A percentile compares a stretch with the other conserved stretches of the same genome.
phyloP scores from a whole-genome alignment of 164 flowering plant species.

The Liriodendron chinense region DNA sequence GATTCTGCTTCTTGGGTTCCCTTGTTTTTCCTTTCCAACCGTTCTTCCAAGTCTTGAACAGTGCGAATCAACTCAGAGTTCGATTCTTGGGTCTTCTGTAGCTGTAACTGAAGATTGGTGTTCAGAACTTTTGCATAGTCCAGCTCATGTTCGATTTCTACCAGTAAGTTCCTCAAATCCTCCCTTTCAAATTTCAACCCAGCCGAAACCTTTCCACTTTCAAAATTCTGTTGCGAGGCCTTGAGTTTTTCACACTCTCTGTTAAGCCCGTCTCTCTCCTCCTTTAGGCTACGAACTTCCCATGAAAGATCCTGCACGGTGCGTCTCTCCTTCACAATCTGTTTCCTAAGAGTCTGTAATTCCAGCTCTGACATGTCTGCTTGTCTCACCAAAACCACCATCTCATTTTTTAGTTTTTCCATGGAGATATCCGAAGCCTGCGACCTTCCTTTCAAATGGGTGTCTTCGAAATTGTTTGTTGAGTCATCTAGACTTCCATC shows the following conservation, averaged over 20 bases:
- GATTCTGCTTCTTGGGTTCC: slow-evolving; percentile 24
- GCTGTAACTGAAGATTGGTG: slow-evolving; percentile 68
- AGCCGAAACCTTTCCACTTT: slow-evolving; percentile 32
- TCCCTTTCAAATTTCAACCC: slow-evolving; percentile 40
- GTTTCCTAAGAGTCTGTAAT: slow-evolving; percentile 83
- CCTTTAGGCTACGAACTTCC: slow-evolving; percentile 63
- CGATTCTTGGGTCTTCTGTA: slow-evolving; percentile 90
- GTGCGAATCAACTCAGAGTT: slow-evolving; percentile 82
- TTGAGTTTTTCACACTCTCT: slow-evolving; percentile 63
- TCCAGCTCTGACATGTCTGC: slow-evolving; percentile 76
- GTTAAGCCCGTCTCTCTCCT: slow-evolving; percentile 67
- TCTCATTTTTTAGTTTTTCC: slow-evolving; percentile 60
- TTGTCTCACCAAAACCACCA: slow-evolving; percentile 59
- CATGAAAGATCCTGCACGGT: slow-evolving; percentile 69
- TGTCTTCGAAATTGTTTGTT: slow-evolving; percentile 30
- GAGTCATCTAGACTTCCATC: slow-evolving; percentile 51
- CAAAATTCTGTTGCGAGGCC: slow-evolving; percentile 31
- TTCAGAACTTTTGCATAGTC: slow-evolving; percentile 71
- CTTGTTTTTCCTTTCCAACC: slow-evolving; percentile 58
- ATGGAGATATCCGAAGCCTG: slow-evolving; percentile 42
- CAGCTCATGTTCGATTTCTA: slow-evolving; percentile 79
- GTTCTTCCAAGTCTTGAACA: slow-evolving; percentile 75
- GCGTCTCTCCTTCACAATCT: slow-evolving; percentile 81
- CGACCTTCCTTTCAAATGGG: slow-evolving; percentile 20
- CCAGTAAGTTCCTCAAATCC: slow-evolving; percentile 49